Evolutionary conservation across 1,284 basidiomycete genomes (phyloP).

Genomic region (Tylopilus orsonianus): DNA sequence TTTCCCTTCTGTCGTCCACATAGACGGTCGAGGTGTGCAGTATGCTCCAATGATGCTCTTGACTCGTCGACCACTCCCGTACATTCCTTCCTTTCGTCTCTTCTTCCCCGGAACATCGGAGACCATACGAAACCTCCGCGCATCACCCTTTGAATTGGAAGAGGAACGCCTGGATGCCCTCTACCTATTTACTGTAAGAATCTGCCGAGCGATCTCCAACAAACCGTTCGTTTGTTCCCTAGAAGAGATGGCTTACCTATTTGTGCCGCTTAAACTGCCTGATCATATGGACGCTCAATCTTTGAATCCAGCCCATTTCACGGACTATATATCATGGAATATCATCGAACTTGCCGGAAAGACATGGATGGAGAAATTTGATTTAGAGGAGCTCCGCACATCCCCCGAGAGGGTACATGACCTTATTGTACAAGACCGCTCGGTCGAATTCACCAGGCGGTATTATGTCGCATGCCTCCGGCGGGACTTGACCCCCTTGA

Average conservation of each 20-base stretch:
- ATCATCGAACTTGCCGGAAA: constrained; percentile 51
- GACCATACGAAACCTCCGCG: constrained; percentile 44
- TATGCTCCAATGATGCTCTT: constrained; percentile 63
- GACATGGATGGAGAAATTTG: constrained; percentile 52
- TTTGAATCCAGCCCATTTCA: constrained; percentile 39
- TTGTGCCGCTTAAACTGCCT: constrained; percentile 53
- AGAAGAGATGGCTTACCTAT: constrained; percentile 59
- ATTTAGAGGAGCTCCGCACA: constrained; percentile 40
- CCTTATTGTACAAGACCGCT: constrained; percentile 70
- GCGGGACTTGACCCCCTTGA: constrained; percentile 67
- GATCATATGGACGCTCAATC: constrained; percentile 19
- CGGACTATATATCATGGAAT: constrained; percentile 61
- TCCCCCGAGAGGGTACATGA: constrained; percentile 50
- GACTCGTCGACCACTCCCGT: constrained; percentile 62
- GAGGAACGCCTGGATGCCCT: constrained; percentile 48
- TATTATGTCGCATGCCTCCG: constrained; percentile 58
- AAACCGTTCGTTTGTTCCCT: constrained; percentile 57
- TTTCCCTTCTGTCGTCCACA: constrained; percentile 56
- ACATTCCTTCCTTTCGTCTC: constrained; percentile 52
- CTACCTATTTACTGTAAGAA: constrained; percentile 59
- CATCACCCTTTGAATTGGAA: constrained; percentile 49
- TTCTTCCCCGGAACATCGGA: constrained; percentile 53
- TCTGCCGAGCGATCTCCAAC: constrained; percentile 63
- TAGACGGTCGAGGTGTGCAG: constrained; percentile 33
- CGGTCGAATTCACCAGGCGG: constrained; percentile 72